phyloP scores from a whole-genome alignment of 352 stramenopile species.

The Nothophytophthora sp. region DNA sequence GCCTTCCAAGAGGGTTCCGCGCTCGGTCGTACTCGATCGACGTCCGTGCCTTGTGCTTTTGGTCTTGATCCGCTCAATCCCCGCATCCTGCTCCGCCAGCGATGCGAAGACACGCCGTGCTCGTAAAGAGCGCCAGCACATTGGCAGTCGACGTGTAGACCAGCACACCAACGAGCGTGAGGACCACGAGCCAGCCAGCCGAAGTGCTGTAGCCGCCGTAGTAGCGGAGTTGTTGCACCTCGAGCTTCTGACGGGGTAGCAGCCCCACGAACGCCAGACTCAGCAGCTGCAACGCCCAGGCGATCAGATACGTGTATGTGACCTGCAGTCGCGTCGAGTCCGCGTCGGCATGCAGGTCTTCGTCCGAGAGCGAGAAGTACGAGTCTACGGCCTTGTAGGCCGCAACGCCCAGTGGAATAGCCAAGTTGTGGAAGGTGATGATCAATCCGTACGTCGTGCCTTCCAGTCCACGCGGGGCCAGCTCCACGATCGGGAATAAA shows the following conservation, averaged over 20 bases:
- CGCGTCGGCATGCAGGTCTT: conserved; percentile 24
- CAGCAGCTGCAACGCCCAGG: conserved; percentile 44
- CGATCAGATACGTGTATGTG: conserved; percentile 50
- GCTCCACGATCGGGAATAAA: conserved; percentile 59
- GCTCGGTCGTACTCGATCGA: too few relatives aligned
- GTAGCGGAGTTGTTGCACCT: conserved; percentile 64
- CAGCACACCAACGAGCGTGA: conserved; percentile 34
- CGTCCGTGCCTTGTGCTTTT: too few relatives aligned
- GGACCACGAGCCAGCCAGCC: conserved; percentile 40
- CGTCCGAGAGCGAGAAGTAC: conserved; percentile 40
- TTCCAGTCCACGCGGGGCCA: conserved; percentile 55
- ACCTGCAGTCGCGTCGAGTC: conserved; percentile 38
- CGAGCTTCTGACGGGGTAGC: conserved; percentile 58
- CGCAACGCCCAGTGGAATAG: conserved; percentile 41
- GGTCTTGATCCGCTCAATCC: conserved; percentile 1
- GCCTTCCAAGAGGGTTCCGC: too few relatives aligned
- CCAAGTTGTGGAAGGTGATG: conserved; percentile 66
- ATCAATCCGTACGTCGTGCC: conserved; percentile 63
- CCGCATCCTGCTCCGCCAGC: conserved; percentile 59
- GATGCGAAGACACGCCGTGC: conserved; percentile 64
- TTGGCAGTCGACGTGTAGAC: conserved; percentile 44
- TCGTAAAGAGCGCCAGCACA: conserved; percentile 47
- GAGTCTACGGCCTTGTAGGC: conserved; percentile 45
- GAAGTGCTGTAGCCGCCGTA: conserved; percentile 58
- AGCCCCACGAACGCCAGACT: conserved; percentile 46